A percentile compares a stretch with the other conserved stretches of the same genome.
Evolutionary conservation across 495 filamentous ascomycete genomes (phyloP).

Genomic region (Tuber borchii): DNA sequence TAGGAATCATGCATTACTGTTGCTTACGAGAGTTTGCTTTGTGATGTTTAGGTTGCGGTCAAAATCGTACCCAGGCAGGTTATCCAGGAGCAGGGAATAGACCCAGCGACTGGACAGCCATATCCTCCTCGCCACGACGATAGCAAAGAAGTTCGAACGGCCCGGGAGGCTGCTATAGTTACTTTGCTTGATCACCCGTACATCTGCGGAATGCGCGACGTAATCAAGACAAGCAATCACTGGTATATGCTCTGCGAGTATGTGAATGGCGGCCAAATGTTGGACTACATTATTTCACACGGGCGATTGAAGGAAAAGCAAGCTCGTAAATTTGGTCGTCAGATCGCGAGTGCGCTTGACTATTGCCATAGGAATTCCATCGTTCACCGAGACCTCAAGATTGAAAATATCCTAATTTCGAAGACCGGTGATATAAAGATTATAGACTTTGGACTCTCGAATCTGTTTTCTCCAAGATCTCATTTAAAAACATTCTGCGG

Average conservation of each 20-base stretch:
- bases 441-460: conserved; percentile 97
- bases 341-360: conserved; percentile 96
- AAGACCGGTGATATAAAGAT: conserved; percentile 99
- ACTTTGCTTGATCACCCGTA: conserved; percentile 92
- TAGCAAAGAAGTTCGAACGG: conserved; percentile 91
- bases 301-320: conserved; percentile 97
- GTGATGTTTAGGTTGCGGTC: conserved; percentile 66
- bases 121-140: conserved; percentile 41
- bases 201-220: conserved; percentile 93
- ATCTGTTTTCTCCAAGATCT: conserved; percentile 80
- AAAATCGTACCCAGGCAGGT: conserved; percentile 89
- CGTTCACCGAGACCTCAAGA: conserved; percentile 95
- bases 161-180: conserved; percentile 93
- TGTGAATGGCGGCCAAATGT: conserved; percentile 98
- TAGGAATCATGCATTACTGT: conserved; percentile 10
- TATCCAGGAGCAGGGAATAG: conserved; percentile 40
- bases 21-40: conserved; percentile 15
- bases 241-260: conserved; percentile 99
- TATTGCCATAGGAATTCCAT: conserved; percentile 99
- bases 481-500: conserved; percentile 96
- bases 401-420: conserved; percentile 98
- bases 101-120: conserved; percentile 40
- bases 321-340: conserved; percentile 91
- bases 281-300: conserved; percentile 99
- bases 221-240: conserved; percentile 90